These are phyloP conservation scores for Nemophila menziesii DNA, from an alignment of 257 asterid genomes.

Conservation along the genomic window DNA sequence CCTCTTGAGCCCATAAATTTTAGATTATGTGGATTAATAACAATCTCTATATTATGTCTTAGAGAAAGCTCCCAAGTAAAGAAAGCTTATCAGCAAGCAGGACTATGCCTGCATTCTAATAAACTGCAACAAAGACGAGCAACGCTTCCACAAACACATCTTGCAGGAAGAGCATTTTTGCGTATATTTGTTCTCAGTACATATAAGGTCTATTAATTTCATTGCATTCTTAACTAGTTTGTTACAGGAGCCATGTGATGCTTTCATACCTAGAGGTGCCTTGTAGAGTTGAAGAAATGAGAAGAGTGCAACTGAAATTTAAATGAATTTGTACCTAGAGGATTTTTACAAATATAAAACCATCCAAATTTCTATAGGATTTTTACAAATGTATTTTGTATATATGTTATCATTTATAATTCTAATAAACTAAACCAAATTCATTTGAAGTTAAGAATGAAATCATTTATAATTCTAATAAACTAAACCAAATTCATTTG, in stretches of 20 bases:
- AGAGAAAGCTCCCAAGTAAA: constrained; percentile 43
- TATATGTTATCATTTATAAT: too few species aligned
- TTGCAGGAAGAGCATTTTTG: constrained; percentile 46
- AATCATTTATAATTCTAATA: too few species aligned
- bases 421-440: too few species aligned
- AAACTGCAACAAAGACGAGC: constrained; percentile 76
- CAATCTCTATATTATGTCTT: constrained; percentile 26
- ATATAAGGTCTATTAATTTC: too few species aligned
- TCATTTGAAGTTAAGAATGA: too few species aligned
- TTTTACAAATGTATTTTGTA: too few species aligned
- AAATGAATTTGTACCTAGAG: too few species aligned
- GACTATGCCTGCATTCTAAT: constrained; percentile 63
- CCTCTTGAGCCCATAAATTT: neutral
- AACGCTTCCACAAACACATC: constrained; percentile 37
- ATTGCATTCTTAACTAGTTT: too few species aligned
- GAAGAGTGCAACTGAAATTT: too few species aligned
- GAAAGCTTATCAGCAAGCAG: constrained; percentile 67
- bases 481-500: too few species aligned
- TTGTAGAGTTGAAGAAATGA: constrained; percentile 4
- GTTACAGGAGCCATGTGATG: constrained; percentile 61
- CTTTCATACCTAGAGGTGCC: constrained; percentile 34
- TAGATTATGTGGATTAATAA: constrained; percentile 57
- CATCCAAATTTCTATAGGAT: too few species aligned
- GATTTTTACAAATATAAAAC: too few species aligned
- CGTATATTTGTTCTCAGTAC: neutral